phyloP scores from a whole-genome alignment of 2,329 filamentous ascomycete species.

The Trichoderma oligosporum region DNA sequence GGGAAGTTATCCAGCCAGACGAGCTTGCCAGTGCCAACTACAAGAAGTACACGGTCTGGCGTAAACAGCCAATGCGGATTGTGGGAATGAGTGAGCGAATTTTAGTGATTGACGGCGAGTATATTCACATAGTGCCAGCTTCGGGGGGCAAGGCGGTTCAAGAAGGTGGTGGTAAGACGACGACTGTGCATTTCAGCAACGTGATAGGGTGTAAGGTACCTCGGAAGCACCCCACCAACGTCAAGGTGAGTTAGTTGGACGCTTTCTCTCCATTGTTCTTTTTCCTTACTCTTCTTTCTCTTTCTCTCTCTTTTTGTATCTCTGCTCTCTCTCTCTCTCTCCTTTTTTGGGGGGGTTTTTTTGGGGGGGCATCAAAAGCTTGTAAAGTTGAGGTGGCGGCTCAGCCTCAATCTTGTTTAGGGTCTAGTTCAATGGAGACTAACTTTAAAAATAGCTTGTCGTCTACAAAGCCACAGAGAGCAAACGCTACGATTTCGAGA shows the following conservation, averaged over 20 bases:
- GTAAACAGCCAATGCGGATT: conserved; percentile 79
- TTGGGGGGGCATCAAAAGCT: background rate
- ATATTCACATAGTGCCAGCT: conserved; percentile 77
- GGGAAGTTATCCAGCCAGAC: conserved; percentile 57
- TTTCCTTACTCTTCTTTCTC: too few species aligned
- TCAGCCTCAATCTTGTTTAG: conserved; percentile 4
- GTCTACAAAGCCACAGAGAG: conserved; percentile 73
- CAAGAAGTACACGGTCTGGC: conserved; percentile 75
- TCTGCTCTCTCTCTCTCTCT: background rate
- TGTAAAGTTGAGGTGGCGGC: background rate
- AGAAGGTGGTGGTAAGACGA: conserved; percentile 65
- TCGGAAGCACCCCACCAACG: conserved; percentile 73
- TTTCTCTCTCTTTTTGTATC: too few species aligned
- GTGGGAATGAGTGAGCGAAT: conserved; percentile 71
- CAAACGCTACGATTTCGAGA: conserved; percentile 82
- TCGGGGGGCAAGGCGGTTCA: conserved; percentile 62
- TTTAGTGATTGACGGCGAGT: conserved; percentile 78
- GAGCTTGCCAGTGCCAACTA: conserved; percentile 58
- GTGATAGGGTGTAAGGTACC: conserved; percentile 80
- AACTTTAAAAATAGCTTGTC: conserved; percentile 48
- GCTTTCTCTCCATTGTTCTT: background rate
- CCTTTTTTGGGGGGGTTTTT: background rate
- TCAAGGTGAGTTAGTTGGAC: conserved; percentile 55
- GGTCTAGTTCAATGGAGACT: background rate
- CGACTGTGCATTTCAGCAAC: conserved; percentile 76